Evolutionary conservation across 2,329 filamentous ascomycete genomes (phyloP), one percentile per base, ranked within the genome.

Genomic region (Talaromyces piceae): DNA sequence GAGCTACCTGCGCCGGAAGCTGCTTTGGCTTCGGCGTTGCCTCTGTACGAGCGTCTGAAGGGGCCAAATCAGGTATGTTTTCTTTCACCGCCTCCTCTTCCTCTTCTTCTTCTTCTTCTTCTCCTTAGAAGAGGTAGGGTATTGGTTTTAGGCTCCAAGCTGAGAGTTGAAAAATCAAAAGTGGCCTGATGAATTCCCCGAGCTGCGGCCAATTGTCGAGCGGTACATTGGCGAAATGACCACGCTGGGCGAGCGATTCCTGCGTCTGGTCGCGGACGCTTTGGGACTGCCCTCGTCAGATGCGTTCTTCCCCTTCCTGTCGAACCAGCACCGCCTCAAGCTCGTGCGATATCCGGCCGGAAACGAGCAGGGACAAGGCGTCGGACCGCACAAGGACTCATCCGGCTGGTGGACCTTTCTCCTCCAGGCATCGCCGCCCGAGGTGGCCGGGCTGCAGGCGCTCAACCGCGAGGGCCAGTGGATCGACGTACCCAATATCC

Each of bases 341-440:
- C 66, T 83, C 2, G 69, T 82, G 2, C 75, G 73, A 49, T 82
- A 83, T 49, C 77, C 78, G 3, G 20, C 41, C 6, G 25, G 26
- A 18, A 45, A 49, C 12, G 28, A 0, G 53, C 57, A 8, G 41
- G 50, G 3, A 3, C 79, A 83, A 63, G 80, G 80, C 1, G 79
- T 83, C 1, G 81, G 80, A 0, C 76, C 81, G 1, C 80, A 83
- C 65, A 83, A 83, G 58, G 79, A 82, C 61, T 82, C 77, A 0
- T 82, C 79, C 0, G 80, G 80, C 3, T 83, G 79, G 79, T 80
- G 81, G 69, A 84, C 81, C 0, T 83, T 84, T 55, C 72, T 84
- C 3, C 73, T 81, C 1, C 82, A 84, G 61, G 77, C 80, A 5
- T 79, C 77, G 0, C 72, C 75, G 2, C 74, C 78, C 3, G 66